These are phyloP conservation scores for Clathrospora elynae DNA, from an alignment of 2,329 filamentous ascomycete genomes.

Conservation along the genomic window DNA sequence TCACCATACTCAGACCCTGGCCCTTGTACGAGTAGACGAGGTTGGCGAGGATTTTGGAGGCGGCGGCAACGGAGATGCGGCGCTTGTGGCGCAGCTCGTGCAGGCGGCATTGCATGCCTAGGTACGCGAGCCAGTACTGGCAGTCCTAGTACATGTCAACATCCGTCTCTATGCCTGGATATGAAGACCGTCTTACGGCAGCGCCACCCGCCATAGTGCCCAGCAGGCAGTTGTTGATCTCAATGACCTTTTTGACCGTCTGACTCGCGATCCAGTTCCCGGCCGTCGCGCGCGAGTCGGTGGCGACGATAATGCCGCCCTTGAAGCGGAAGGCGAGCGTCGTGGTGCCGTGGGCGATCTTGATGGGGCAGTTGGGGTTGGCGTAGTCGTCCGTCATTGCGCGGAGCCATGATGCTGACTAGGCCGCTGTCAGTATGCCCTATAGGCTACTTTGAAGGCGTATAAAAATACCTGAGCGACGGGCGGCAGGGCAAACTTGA, in stretches of 20 bases:
- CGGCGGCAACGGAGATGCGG: conserved; percentile 95
- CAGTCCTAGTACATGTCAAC: conserved; percentile 69
- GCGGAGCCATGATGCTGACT: conserved; percentile 94
- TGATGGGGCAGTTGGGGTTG: conserved; percentile 97
- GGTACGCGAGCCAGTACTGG: conserved; percentile 99
- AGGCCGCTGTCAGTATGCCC: conserved; percentile 18
- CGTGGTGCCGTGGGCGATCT: conserved; percentile 98
- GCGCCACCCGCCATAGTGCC: conserved; percentile 99
- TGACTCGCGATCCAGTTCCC: conserved; percentile 99
- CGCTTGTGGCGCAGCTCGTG: conserved; percentile 99
- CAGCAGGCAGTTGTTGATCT: conserved; percentile 92
- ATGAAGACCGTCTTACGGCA: conserved; percentile 62
- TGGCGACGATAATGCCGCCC: conserved; percentile 97
- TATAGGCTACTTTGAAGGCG: neutral
- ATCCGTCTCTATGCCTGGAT: neutral
- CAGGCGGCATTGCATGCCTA: conserved; percentile 98
- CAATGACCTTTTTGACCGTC: conserved; percentile 99
- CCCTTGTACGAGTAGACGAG: conserved; percentile 98
- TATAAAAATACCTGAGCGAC: conserved; percentile 72
- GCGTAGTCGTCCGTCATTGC: conserved; percentile 96
- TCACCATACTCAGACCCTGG: conserved; percentile 90
- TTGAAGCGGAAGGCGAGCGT: conserved; percentile 98
- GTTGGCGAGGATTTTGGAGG: conserved; percentile 98
- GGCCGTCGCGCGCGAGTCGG: conserved; percentile 94
- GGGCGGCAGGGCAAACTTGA: conserved; percentile 94